Percentiles rank a stretch among this genome's conserved stretches.
Evolutionary conservation across 306 rosid genomes (phyloP).

Genomic region (Sesbania bispinosa): DNA sequence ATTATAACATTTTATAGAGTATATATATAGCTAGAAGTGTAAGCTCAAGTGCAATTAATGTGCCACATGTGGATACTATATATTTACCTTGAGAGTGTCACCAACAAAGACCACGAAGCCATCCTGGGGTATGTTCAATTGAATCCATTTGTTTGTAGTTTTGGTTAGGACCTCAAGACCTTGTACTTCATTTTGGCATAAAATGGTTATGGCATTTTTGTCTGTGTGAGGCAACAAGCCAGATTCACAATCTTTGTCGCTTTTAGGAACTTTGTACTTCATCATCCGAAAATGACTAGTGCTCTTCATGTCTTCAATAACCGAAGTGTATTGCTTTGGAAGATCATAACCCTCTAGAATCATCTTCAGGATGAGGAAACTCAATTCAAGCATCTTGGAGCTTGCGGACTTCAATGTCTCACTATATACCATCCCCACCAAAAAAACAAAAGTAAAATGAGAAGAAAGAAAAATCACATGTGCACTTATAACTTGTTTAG

Average conservation of each 20-base stretch:
- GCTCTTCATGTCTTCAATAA: constrained; percentile 29
- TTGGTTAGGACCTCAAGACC: constrained; percentile 52
- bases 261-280: constrained; percentile 45
- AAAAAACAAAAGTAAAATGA: neutral
- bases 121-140: constrained; percentile 26
- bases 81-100: constrained; percentile 48
- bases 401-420: constrained; percentile 39
- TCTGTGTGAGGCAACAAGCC: constrained; percentile 53
- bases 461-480: neutral
- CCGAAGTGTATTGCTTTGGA: constrained; percentile 34
- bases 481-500: too few species aligned
- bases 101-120: constrained; percentile 44
- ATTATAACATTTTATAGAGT: too few species aligned
- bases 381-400: constrained; percentile 35
- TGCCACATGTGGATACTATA: neutral
- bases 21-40: too few species aligned
- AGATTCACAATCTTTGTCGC: neutral
- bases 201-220: constrained; percentile 36
- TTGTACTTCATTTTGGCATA: constrained; percentile 51
- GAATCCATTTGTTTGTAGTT: constrained; percentile 45
- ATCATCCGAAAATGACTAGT: constrained; percentile 27
- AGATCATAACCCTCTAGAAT: constrained; percentile 41
- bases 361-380: constrained; percentile 37
- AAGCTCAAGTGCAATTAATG: neutral
- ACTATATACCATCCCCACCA: constrained; percentile 9